These are phyloP conservation scores for Kwoniella mangroviensis DNA, from an alignment of 768 basidiomycete species.

Conservation along the genomic window DNA sequence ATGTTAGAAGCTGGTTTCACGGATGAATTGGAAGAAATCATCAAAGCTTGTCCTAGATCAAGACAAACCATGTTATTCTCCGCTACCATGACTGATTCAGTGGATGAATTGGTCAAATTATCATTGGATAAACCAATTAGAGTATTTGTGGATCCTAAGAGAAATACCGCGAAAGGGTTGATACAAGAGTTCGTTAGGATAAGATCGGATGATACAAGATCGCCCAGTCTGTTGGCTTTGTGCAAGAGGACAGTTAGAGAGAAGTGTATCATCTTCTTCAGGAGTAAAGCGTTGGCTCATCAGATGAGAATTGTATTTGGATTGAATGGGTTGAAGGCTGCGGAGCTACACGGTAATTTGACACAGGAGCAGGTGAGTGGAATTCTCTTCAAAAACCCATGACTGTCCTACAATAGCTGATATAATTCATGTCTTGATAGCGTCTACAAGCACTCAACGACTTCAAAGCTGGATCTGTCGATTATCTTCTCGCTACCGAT, in stretches of 20 bases:
- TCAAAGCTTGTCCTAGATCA: constrained; percentile 76
- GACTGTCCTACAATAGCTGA: not conserved
- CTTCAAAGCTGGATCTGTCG: constrained; percentile 85
- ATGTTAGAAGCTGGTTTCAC: constrained; percentile 90
- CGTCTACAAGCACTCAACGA: constrained; percentile 81
- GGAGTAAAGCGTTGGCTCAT: constrained; percentile 96
- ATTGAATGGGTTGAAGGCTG: constrained; percentile 73
- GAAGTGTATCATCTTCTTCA: constrained; percentile 86
- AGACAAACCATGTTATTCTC: constrained; percentile 99
- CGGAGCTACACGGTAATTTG: constrained; percentile 92
- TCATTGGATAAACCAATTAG: constrained; percentile 90
- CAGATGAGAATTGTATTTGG: constrained; percentile 94
- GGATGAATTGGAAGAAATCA: constrained; percentile 91
- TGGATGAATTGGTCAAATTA: constrained; percentile 90
- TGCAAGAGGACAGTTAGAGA: constrained; percentile 86
- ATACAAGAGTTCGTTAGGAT: constrained; percentile 95
- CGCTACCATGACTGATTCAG: constrained; percentile 97
- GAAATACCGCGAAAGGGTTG: constrained; percentile 79
- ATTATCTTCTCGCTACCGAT: constrained; percentile 95
- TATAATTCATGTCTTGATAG: constrained; percentile 58
- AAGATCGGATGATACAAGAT: constrained; percentile 63
- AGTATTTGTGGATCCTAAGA: constrained; percentile 93
- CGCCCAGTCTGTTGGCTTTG: constrained; percentile 63
- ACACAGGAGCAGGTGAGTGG: constrained; percentile 85
- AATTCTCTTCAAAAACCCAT: not conserved